Base-by-base conservation (phyloP, 1,284 basidiomycete genomes). In the Cryptococcus sp. region DNA sequence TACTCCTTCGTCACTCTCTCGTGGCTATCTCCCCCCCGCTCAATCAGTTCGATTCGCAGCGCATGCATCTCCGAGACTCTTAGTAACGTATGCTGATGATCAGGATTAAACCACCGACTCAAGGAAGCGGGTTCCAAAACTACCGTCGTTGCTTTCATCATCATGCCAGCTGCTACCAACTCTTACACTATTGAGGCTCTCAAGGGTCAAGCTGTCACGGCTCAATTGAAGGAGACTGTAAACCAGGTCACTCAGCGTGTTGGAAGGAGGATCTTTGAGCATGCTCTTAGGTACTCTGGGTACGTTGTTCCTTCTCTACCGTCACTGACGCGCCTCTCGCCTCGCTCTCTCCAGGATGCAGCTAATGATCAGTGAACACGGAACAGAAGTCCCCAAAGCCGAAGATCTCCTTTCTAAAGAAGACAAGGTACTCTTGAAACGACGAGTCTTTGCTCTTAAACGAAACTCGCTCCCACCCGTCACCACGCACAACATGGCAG, bases 141-240 rank as follows among this genome's bases (percentile, higher is more conserved):
- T 46, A 97, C 94, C 11, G 86, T 98, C 43, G 90, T 98, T 23
- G 94, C 94, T 0, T 98, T 98, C 78, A 91, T 98, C 76, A 98
- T 98, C 76, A 94, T 96, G 90, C 94, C 94, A 23, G 94, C 94
- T 2, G 78, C 89, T 5, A 97, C 91, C 7, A 88, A 94, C 69
- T 94, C 91, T 16, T 98, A 98, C 78, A 97, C 93, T 21, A 85
- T 98, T 68, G 94, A 98, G 70, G 91, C 94, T 5, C 84, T 98
- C 66, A 98, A 98, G 77, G 94, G 94, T 4, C 94, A 98, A 72
- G 94, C 94, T 9, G 94, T 97, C 49, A 97, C 90, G 53, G 94
- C 96, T 73, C 93, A 97, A 76, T 80, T 98, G 10, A 84, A 86
- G 50, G 94, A 98, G 69, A 94, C 92, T 3, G 91, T 98, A 45